Conservation (phyloP, 768 basidiomycete species). For the Mycena indigotica region DNA sequence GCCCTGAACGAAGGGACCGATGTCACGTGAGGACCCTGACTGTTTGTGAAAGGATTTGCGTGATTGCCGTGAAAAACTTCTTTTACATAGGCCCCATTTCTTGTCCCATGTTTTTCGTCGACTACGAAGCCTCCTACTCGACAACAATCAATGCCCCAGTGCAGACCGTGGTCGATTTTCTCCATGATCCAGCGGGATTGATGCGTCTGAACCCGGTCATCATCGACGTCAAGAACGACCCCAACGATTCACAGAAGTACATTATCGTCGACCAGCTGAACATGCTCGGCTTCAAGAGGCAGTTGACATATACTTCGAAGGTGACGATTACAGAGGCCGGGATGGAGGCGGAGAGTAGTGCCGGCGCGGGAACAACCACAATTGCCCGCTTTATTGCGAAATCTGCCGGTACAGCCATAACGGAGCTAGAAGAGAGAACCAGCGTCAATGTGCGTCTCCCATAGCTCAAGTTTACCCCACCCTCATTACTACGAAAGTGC, state of each 20-base stretch:
- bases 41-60: too few species aligned
- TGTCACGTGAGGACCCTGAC: too few species aligned
- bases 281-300: conserved; percentile 27
- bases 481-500: too few species aligned
- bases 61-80: too few species aligned
- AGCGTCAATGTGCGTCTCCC: conserved; percentile 31
- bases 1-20: too few species aligned
- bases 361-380: conserved; percentile 31
- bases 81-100: too few species aligned
- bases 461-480: too few species aligned
- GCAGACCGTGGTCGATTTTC: conserved; percentile 27
- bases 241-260: conserved; percentile 30
- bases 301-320: conserved; percentile 30
- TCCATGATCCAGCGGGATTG: conserved; percentile 36
- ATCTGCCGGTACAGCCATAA: conserved; percentile 14
- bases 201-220: conserved; percentile 36
- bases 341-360: conserved; percentile 25
- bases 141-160: conserved; percentile 29
- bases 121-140: conserved; percentile 26
- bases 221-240: conserved; percentile 26
- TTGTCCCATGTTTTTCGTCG: conserved; percentile 31
- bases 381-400: conserved; percentile 21
- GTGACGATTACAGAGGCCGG: conserved; percentile 29
- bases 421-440: conserved; percentile 31
- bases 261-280: conserved; percentile 33